A percentile compares a stretch with the other conserved stretches of the same genome.
Conservation (phyloP, 2,329 filamentous ascomycete genomes). For the Anthostomella pinea region DNA sequence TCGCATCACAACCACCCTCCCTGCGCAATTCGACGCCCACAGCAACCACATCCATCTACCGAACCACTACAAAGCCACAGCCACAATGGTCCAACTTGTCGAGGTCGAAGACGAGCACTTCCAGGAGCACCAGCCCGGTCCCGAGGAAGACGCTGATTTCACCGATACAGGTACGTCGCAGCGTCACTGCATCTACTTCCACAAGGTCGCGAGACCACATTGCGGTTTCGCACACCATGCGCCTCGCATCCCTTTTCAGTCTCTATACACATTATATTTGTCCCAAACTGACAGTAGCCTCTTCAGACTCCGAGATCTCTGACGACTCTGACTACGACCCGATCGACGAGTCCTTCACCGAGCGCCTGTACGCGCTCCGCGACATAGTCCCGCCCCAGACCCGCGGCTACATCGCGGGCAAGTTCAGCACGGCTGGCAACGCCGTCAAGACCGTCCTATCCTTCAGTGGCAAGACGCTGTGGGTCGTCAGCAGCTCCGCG, state of each 20-base stretch:
- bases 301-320: conserved; percentile 76
- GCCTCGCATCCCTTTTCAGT: too few species aligned
- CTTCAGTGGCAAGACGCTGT: conserved; percentile 82
- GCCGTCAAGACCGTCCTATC: conserved; percentile 60
- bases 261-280: background rate
- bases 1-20: background rate
- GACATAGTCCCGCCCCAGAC: conserved; percentile 74
- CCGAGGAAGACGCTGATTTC: conserved; percentile 78
- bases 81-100: conserved; percentile 85
- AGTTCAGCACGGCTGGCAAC: conserved; percentile 50
- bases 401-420: conserved; percentile 65
- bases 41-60: background rate
- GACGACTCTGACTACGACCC: conserved; percentile 71
- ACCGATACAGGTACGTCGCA: conserved; percentile 77
- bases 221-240: too few species aligned
- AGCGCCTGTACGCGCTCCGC: conserved; percentile 69
- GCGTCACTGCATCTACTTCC: background rate
- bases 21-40: background rate
- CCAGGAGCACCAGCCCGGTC: conserved; percentile 64
- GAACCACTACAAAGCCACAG: background rate
- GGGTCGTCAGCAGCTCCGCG: conserved; percentile 86
- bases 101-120: conserved; percentile 98
- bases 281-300: conserved; percentile 4
- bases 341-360: conserved; percentile 55
- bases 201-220: too few species aligned